phyloP scores from a whole-genome alignment of 169 alveolate species.

The Pseudocohnilembus persalinus region DNA sequence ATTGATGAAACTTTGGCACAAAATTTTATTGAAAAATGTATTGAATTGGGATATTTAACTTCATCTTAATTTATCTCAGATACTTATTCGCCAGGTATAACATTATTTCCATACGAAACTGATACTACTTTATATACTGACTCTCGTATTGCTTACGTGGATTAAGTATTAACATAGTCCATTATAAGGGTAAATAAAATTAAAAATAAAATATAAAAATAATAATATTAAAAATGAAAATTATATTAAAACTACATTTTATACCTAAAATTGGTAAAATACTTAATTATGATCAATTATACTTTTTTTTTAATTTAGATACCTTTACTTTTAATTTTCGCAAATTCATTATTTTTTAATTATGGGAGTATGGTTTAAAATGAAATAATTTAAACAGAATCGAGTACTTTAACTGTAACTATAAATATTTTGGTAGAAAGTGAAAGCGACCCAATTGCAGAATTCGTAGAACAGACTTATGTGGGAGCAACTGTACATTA shows the following conservation, averaged over 20 bases:
- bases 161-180: not conserved
- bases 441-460: not conserved
- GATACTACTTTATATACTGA: not conserved
- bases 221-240: not conserved
- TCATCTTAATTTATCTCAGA: not conserved
- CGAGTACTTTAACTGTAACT: not conserved
- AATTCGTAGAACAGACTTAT: not conserved
- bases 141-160: not conserved
- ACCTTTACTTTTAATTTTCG: not conserved
- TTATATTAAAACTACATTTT: too few relatives aligned
- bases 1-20: too few relatives aligned
- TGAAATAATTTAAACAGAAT: not conserved
- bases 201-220: too few relatives aligned
- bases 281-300: too few relatives aligned
- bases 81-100: not conserved
- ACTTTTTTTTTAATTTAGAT: not conserved
- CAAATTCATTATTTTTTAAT: not conserved
- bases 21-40: not conserved
- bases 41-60: not conserved
- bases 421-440: not conserved
- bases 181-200: not conserved
- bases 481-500: not conserved
- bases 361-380: not conserved
- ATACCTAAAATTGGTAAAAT: too few relatives aligned
- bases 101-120: not conserved